Evolutionary conservation across 75 land plant species (phyloP), one percentile per base, ranked within the genome.

Genomic region (Sequoia sempervirens): DNA sequence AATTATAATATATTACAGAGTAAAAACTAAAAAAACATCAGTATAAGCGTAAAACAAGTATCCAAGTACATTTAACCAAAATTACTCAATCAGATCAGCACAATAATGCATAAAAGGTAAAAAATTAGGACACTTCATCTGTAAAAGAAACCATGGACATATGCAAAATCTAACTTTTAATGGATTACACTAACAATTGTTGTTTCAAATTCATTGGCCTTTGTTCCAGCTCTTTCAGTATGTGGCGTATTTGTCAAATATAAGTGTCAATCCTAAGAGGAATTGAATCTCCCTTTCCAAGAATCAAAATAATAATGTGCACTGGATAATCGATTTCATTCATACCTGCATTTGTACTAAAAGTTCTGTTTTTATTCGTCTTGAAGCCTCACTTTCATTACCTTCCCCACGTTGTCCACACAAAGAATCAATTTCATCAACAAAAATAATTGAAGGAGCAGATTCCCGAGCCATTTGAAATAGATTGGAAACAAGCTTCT

Each of bases 361-460:
- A 56, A 96, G 92, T 87, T 97, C 98, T 34, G 99, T 97, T 87
- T 97, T 97, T 79, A 97, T 97, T 34, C 99, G 89, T 53, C 99
- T 89, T 72, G 98, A 97, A 84, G 99, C 99, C 84, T 97, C 99
- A 87, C 99, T 97, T 84, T 97, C 99, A 88, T 97, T 97, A 43
- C 99, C 98, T 86, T 97, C 99, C 41, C 99, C 99, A 64, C 99
- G 94, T 81, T 92, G 92, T 13, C 99, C 99, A 92, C 94, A 92
- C 43, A 97, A 89, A n/a, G 99, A 97, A 88, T 97, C 99, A 80
- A 97, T 97, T 86, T 97, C 99, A 93, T 97, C 99, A 86, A 97
- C 80, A 75, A 97, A 97, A 36, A 97, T 97, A 84, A 97, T 97
- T 30, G 99, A 97, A 45, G 99, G 98, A 68, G 95, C 93, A 91